Evolutionary conservation across 805 yeast species (phyloP).

Genomic region (Starmerella stigmatis): DNA sequence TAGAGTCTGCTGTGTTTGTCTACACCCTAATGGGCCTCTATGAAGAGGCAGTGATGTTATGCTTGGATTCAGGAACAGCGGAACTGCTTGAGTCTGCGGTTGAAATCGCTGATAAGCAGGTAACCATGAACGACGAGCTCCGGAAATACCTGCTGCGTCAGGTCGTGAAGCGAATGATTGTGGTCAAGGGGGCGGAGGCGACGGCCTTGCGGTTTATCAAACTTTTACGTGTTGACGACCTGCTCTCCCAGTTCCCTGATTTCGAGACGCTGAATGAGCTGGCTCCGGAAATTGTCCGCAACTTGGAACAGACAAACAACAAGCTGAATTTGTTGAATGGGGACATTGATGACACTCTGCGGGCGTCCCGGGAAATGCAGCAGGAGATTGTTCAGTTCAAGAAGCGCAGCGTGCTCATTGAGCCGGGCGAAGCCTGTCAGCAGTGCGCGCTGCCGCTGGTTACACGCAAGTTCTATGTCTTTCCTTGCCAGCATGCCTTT

Average conservation of each 20-base stretch:
- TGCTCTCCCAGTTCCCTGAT: conserved; percentile 77
- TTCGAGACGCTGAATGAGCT: conserved; percentile 70
- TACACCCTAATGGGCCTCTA: conserved; percentile 55
- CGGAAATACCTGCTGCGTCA: conserved; percentile 67
- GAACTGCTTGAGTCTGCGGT: conserved; percentile 50
- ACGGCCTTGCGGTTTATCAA: conserved; percentile 24
- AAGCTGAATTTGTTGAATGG: conserved; percentile 53
- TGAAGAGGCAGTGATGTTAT: conserved; percentile 72
- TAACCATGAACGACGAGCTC: conserved; percentile 18
- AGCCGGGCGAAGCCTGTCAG: conserved; percentile 76
- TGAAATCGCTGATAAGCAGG: conserved; percentile 42
- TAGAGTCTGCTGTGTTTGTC: conserved; percentile 61
- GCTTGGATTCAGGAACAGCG: conserved; percentile 40
- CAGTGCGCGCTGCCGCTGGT: conserved; percentile 61
- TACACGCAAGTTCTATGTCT: conserved; percentile 61
- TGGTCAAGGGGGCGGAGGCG: conserved; percentile 27
- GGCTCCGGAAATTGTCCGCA: conserved; percentile 69
- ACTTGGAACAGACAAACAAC: conserved; percentile 63
- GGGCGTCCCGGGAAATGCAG: conserved; percentile 48
- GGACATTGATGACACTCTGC: conserved; percentile 67
- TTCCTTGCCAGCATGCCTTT: conserved; percentile 84
- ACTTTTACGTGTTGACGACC: conserved; percentile 54
- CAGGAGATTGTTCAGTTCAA: conserved; percentile 43
- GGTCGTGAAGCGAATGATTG: conserved; percentile 40
- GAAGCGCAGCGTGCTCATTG: conserved; percentile 52